Evolutionary conservation across 1,284 basidiomycete genomes (phyloP), one percentile per base, ranked within the genome.

Genomic region (Leccinum fallax): DNA sequence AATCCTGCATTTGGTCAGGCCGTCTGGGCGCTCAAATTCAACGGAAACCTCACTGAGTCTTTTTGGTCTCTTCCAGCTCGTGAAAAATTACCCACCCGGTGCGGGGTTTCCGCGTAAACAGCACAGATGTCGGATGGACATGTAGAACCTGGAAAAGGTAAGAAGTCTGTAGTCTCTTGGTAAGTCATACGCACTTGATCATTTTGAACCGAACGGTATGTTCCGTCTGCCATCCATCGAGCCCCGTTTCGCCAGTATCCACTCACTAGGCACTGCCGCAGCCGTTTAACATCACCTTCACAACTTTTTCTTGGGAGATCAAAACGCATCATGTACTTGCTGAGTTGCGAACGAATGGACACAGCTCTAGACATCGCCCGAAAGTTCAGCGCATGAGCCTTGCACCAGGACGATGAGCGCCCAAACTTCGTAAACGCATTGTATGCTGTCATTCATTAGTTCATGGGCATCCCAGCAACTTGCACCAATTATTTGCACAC

Each of bases 161-260:
- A 26, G 26, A 30, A 21, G 11, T 19, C 13, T 21, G 53, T n/a
- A 15, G 24, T 19, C 15, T 43, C 13, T 5, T 53, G 32, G 28
- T 3, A 19, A 28, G 30, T 10, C 15, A 48, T 9, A 10, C 88
- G 69, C 66, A 93, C 94, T 65, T 87, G 88, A 65, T 92, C 88
- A 59, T 93, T 94, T 66, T 90, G 79, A 5, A 95, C 88, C 56
- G 90, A 92, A 16, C 88, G 81, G 76, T 95, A 99, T 46, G 93
- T 95, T 7, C 95, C 95, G 74, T 97, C 95, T 13, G 89, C 88
- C 65, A 87, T 80, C 92, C 93, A 94, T 58, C 88, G 83, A 1
- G 97, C 97, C 2, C 92, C 93, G 68, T 98, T 97, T 63, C 92
- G 86, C 87, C 96, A 98, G 73, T 97, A 97, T 0, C 96, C 97